Base-by-base conservation (phyloP, 2,329 filamentous ascomycete species). In the Hypomyces rosellus region DNA sequence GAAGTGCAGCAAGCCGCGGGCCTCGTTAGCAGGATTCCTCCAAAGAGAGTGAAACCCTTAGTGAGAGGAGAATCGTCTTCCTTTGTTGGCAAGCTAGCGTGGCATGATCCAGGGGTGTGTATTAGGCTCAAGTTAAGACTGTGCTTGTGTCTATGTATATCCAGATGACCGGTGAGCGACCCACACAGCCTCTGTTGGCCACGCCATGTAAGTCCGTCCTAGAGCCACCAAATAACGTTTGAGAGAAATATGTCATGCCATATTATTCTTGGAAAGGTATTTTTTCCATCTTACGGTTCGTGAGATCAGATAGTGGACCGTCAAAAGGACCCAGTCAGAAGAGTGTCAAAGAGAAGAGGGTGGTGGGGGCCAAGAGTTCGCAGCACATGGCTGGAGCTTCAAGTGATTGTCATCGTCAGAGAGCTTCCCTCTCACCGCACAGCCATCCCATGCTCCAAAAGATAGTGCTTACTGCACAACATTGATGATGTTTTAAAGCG, bases 11-110 rank as follows among this genome's bases (percentile, higher is more conserved):
- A 53, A 48, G 18, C 48, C 39, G 45, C 44, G 34, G 50, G 46
- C 40, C 46, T 38, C 46, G 34, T 33, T 33, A 49, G 34, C 30
- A 34, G 46, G 40, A 38, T 40, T 49, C 44, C 50, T 55, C 53
- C 54, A 54, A 52, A 54, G 48, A 53, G 53, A 46, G 48, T 56
- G 54, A 59, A 58, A 59, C 52, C 34, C 33, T 22, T 20, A 44
- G 48, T 54, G 50, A 50, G 38, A 50, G 40, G 36, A 36, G 46
- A 33, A 42, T 45, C 41, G 8, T 18, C 44, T 43, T 42, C 45
- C 50, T 52, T 51, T 53, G 45, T 51, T 43, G 48, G 48, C 39
- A 49, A 41, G 14, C 12, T 37, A 15, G 15, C 16, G 34, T 34
- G 37, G 30, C 40, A 39, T 40, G 46, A 33, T 14, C 46, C 46